Evolutionary conservation across 2,329 filamentous ascomycete genomes (phyloP).

Genomic region (Ascochyta pisi): DNA sequence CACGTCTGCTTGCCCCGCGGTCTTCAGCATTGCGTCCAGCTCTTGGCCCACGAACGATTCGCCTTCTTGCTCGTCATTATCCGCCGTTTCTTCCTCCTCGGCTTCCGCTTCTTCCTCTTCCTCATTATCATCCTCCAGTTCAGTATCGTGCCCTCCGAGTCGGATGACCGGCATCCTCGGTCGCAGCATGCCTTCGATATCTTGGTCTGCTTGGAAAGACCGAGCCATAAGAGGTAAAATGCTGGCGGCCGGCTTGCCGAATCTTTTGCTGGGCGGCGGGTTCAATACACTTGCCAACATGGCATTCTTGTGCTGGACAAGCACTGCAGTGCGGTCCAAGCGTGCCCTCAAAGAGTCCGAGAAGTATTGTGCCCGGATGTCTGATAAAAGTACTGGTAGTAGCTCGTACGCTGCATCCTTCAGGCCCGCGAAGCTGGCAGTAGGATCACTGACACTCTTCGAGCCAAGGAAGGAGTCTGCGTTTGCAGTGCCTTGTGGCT

Average conservation of each 20-base stretch:
- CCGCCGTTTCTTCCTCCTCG: conserved; percentile 24
- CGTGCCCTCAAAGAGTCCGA: conserved; percentile 75
- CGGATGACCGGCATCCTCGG: conserved; percentile 56
- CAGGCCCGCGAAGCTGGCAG: conserved; percentile 55
- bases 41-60: conserved; percentile 54
- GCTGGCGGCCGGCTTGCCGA: conserved; percentile 67
- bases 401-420: conserved; percentile 65
- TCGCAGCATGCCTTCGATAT: conserved; percentile 73
- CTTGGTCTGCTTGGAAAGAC: conserved; percentile 66
- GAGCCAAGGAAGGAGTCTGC: conserved; percentile 73
- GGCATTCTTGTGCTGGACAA: conserved; percentile 71
- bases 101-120: conserved; percentile 32
- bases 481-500: conserved; percentile 59
- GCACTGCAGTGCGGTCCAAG: conserved; percentile 80
- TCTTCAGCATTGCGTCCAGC: conserved; percentile 31
- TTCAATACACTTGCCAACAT: conserved; percentile 86
- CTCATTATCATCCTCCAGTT: conserved; percentile 31
- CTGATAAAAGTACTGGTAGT: conserved; percentile 67
- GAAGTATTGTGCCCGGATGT: conserved; percentile 70
- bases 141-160: conserved; percentile 28
- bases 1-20: conserved; percentile 20
- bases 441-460: conserved; percentile 36
- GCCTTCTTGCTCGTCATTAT: conserved; percentile 57
- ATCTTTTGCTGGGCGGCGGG: conserved; percentile 70
- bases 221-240: conserved; percentile 80